Evolutionary conservation across 2,329 filamentous ascomycete genomes (phyloP).

Genomic region (Epicoccum nigrum): DNA sequence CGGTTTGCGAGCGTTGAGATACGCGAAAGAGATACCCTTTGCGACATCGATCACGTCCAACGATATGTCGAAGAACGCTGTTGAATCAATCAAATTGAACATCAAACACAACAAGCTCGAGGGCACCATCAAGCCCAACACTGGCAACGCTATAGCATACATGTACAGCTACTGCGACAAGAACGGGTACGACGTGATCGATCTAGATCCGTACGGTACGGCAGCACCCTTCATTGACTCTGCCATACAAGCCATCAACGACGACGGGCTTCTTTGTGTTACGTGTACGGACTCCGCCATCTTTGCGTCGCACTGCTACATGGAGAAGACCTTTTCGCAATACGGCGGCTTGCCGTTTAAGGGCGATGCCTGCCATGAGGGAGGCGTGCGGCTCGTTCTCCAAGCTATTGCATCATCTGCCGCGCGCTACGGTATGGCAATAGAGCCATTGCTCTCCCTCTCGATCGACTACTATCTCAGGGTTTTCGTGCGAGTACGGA

Average conservation of each 20-base stretch:
- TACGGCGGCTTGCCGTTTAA: conserved; percentile 91
- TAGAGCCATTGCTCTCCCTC: conserved; percentile 89
- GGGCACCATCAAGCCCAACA: conserved; percentile 72
- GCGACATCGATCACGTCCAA: conserved; percentile 84
- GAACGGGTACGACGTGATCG: conserved; percentile 83
- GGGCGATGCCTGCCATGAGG: conserved; percentile 85
- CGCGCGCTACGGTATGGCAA: conserved; percentile 81
- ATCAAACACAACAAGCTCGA: conserved; percentile 80
- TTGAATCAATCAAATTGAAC: conserved; percentile 82
- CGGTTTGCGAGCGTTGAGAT: conserved; percentile 86
- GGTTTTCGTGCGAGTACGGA: conserved; percentile 82
- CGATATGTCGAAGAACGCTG: conserved; percentile 79
- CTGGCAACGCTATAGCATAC: conserved; percentile 83
- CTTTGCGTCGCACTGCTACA: conserved; percentile 91
- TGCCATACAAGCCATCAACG: conserved; percentile 82
- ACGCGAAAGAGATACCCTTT: conserved; percentile 88
- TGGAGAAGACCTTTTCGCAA: conserved; percentile 91
- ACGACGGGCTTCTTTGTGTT: conserved; percentile 89
- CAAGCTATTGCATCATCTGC: conserved; percentile 81
- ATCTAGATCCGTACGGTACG: conserved; percentile 94
- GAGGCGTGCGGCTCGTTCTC: conserved; percentile 82
- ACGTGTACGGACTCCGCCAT: conserved; percentile 97
- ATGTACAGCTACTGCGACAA: conserved; percentile 79
- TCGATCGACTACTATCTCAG: conserved; percentile 96
- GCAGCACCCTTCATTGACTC: conserved; percentile 92